Evolutionary conservation across 225 moss, liverwort and hornwort species (phyloP).

Genomic region (Climacium dendroides): DNA sequence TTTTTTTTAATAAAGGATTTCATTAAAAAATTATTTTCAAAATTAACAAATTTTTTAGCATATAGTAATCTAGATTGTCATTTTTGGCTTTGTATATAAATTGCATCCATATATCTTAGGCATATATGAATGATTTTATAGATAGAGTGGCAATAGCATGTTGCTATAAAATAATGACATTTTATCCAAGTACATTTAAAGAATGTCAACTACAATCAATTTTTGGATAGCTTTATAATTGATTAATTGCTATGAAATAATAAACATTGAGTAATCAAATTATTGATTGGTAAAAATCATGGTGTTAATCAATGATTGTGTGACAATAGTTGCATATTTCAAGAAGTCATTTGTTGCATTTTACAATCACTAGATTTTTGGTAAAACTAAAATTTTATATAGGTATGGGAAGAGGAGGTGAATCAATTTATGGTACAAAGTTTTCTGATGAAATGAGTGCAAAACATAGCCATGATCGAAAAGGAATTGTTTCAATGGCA

Average conservation of each 20-base stretch:
- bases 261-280: neutral
- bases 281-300: neutral
- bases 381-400: neutral
- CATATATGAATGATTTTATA: too few species aligned
- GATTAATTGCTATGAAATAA: neutral
- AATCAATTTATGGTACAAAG: slow-evolving; percentile 71
- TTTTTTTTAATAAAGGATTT: neutral
- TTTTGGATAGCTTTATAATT: neutral
- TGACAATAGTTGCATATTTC: neutral
- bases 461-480: slow-evolving; percentile 75
- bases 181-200: neutral
- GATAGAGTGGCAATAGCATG: neutral
- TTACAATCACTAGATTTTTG: neutral
- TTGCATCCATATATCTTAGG: neutral
- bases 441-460: slow-evolving; percentile 87
- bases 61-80: neutral
- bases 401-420: slow-evolving; percentile 72
- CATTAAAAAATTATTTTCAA: too few species aligned
- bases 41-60: neutral
- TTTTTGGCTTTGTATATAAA: neutral
- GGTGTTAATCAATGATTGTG: neutral
- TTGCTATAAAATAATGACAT: neutral
- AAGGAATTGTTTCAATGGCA: slow-evolving; percentile 95
- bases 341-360: neutral
- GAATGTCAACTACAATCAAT: neutral